A percentile compares a stretch with the other conserved stretches of the same genome.
Evolutionary conservation across 2,329 filamentous ascomycete genomes (phyloP).

Genomic region (Trichophyton benhamiae): DNA sequence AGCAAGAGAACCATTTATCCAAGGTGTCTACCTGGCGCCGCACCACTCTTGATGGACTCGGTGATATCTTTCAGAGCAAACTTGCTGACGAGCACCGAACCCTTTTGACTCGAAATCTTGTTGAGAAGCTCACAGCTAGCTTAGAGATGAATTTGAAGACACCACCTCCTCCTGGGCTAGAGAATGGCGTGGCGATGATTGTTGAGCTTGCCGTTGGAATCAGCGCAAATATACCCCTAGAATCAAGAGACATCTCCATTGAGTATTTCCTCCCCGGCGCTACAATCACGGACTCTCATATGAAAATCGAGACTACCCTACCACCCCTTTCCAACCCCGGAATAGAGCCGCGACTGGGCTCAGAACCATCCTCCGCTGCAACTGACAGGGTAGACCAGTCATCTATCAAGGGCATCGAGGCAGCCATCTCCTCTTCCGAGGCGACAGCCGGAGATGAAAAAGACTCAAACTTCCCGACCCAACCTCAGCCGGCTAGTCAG

Average conservation of each 20-base stretch:
- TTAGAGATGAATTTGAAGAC: slow-evolving; percentile 64
- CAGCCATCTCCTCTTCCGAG: slow-evolving; percentile 4
- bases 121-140: slow-evolving; percentile 53
- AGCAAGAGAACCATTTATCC: slow-evolving; percentile 73
- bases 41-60: slow-evolving; percentile 82
- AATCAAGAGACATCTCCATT: slow-evolving; percentile 81
- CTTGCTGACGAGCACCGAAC: slow-evolving; percentile 54
- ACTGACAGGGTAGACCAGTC: slow-evolving; percentile 14
- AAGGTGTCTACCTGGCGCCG: slow-evolving; percentile 90
- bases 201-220: slow-evolving; percentile 81
- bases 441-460: slow-evolving; percentile 8
- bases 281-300: slow-evolving; percentile 55
- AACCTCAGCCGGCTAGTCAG: slow-evolving; percentile 16
- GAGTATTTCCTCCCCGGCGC: slow-evolving; percentile 73
- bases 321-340: slow-evolving; percentile 45
- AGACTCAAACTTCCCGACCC: slow-evolving; percentile 7
- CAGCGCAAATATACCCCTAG: slow-evolving; percentile 71
- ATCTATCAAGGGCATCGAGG: slow-evolving; percentile 13
- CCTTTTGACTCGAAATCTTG: slow-evolving; percentile 57
- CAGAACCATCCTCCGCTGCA: slow-evolving; percentile 12
- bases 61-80: slow-evolving; percentile 53
- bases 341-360: slow-evolving; percentile 12
- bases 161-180: slow-evolving; percentile 67
- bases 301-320: slow-evolving; percentile 68
- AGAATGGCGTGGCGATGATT: slow-evolving; percentile 83